phyloP scores from a whole-genome alignment of 345 rosid genomes.

The Bretschneidera sinensis region DNA sequence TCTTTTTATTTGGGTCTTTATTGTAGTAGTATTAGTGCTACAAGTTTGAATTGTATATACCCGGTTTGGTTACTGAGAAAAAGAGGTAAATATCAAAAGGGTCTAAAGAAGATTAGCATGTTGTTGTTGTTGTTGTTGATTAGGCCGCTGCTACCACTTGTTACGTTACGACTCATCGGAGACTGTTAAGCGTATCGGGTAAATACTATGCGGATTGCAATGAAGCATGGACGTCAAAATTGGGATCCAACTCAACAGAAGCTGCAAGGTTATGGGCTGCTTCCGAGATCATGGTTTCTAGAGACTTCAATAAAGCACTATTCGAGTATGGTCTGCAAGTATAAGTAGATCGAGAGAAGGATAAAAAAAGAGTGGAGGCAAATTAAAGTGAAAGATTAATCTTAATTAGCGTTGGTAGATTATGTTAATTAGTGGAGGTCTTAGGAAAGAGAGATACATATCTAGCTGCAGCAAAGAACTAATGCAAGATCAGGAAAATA shows the following conservation, averaged over 20 bases:
- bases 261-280: constrained; percentile 77
- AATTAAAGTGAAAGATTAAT: neutral
- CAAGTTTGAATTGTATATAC: too few species aligned
- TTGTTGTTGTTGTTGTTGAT: neutral
- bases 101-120: neutral
- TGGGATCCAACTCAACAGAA: constrained; percentile 63
- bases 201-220: constrained; percentile 91
- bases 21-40: too few species aligned
- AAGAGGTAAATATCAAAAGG: neutral
- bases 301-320: constrained; percentile 41
- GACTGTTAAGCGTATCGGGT: constrained; percentile 51
- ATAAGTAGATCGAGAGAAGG: constrained; percentile 5
- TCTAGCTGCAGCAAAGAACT: too few species aligned
- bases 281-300: constrained; percentile 75
- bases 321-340: too few species aligned
- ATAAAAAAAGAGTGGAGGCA: neutral
- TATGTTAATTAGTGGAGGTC: too few species aligned
- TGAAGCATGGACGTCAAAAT: constrained; percentile 65
- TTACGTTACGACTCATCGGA: constrained; percentile 70
- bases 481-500: too few species aligned
- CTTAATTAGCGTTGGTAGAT: too few species aligned
- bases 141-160: constrained; percentile 98
- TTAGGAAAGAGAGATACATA: too few species aligned
- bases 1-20: too few species aligned
- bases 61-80: neutral